phyloP scores from a whole-genome alignment of 2,329 filamentous ascomycete genomes.

The Scytalidium lignicola region DNA sequence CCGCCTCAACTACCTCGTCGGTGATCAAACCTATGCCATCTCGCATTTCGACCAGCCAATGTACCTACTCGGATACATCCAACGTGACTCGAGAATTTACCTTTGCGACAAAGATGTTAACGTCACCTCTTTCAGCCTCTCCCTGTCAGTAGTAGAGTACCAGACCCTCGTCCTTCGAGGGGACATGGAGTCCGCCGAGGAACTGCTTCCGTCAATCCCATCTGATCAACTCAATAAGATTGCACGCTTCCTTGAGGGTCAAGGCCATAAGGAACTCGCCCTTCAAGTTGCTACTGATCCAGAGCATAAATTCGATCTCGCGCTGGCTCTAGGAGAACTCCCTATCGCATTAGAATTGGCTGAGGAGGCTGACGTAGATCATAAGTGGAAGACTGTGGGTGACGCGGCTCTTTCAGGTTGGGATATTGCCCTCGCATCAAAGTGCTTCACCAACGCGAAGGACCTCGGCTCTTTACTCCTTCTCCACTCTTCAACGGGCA shows the following conservation, averaged over 20 bases:
- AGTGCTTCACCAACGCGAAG: constrained; percentile 88
- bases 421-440: constrained; percentile 82
- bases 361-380: constrained; percentile 76
- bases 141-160: constrained; percentile 90
- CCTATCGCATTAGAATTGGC: constrained; percentile 83
- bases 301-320: constrained; percentile 94
- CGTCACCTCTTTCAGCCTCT: constrained; percentile 85
- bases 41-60: constrained; percentile 94
- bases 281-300: constrained; percentile 90
- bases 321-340: constrained; percentile 75
- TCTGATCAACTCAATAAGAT: constrained; percentile 97
- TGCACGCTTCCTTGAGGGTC: constrained; percentile 92
- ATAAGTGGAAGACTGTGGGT: constrained; percentile 98
- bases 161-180: constrained; percentile 92
- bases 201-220: constrained; percentile 78
- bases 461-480: constrained; percentile 86
- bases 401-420: constrained; percentile 82
- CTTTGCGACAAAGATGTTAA: constrained; percentile 93
- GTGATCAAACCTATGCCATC: constrained; percentile 95
- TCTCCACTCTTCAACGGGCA: constrained; percentile 79
- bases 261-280: constrained; percentile 93
- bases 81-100: constrained; percentile 92
- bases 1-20: constrained; percentile 94
- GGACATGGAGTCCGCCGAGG: constrained; percentile 86
- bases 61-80: constrained; percentile 93